phyloP scores from a whole-genome alignment of 306 rosid species.

The Calophaca sinica region DNA sequence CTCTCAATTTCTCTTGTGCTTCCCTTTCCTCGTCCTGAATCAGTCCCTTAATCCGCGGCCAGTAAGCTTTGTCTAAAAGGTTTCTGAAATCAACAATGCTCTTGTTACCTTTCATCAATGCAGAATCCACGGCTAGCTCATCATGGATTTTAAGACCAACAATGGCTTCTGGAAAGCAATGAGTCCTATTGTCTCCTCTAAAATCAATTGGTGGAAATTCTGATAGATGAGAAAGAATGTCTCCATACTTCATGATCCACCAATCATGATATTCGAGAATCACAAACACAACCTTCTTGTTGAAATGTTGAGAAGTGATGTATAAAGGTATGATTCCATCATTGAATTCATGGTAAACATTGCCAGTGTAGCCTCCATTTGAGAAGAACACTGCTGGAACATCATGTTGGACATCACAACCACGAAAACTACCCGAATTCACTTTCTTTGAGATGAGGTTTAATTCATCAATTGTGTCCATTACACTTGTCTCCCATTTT shows the following conservation, averaged over 20 bases:
- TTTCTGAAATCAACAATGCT: constrained; percentile 75
- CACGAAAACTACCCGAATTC: constrained; percentile 36
- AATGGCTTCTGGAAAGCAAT: constrained; percentile 86
- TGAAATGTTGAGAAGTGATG: constrained; percentile 81
- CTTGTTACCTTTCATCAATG: constrained; percentile 65
- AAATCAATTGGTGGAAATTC: constrained; percentile 72
- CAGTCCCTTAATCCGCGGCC: constrained; percentile 70
- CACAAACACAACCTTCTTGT: constrained; percentile 86
- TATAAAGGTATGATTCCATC: constrained; percentile 90
- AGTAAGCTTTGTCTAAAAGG: constrained; percentile 74
- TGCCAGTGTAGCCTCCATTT: constrained; percentile 97
- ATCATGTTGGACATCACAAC: constrained; percentile 75
- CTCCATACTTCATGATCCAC: constrained; percentile 89
- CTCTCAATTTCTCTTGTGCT: constrained; percentile 43
- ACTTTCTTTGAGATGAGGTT: constrained; percentile 62
- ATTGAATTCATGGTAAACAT: constrained; percentile 93
- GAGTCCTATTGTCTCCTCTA: constrained; percentile 66
- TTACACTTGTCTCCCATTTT: constrained; percentile 88
- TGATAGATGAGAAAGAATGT: constrained; percentile 76
- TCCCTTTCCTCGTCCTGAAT: constrained; percentile 63
- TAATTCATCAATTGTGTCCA: constrained; percentile 79
- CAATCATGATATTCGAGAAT: constrained; percentile 85
- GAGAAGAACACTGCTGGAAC: constrained; percentile 95
- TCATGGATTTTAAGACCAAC: constrained; percentile 89
- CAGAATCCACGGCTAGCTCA: constrained; percentile 73